Conservation (phyloP, 148 eudicot species). For the Rheum nobile region DNA sequence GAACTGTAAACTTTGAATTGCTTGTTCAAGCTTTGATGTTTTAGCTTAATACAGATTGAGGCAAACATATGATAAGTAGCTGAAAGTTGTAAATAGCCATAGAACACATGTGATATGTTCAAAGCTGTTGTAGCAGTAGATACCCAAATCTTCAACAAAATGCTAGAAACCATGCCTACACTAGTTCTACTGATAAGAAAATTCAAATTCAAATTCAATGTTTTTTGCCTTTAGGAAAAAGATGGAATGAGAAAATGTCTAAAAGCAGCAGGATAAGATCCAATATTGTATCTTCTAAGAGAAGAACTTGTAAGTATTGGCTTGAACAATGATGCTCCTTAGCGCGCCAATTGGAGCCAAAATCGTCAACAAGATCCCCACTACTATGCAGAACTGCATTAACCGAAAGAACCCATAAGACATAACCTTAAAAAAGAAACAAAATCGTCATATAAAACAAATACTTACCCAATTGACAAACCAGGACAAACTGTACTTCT, state of each 20-base stretch:
- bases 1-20: too few species aligned
- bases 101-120: not conserved
- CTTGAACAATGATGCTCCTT: constrained; percentile 16
- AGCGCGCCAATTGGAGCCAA: constrained; percentile 34
- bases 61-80: too few species aligned
- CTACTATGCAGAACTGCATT: constrained; percentile 24
- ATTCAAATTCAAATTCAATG: not conserved
- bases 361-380: constrained; percentile 24
- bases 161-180: not conserved
- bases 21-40: not conserved
- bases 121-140: too few species aligned
- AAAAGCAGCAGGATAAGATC: not conserved
- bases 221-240: not conserved
- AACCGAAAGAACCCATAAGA: not conserved
- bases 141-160: not conserved
- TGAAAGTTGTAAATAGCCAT: not conserved
- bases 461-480: constrained; percentile 21
- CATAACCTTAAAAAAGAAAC: not conserved
- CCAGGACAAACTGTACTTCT: constrained; percentile 30
- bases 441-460: too few species aligned
- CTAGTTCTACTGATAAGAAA: too few species aligned
- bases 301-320: not conserved
- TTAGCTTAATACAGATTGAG: not conserved
- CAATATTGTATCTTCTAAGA: not conserved
- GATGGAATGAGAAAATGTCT: not conserved